Base-by-base conservation (phyloP, 2,329 filamentous ascomycete genomes). In the Pseudogymnoascus sp. region DNA sequence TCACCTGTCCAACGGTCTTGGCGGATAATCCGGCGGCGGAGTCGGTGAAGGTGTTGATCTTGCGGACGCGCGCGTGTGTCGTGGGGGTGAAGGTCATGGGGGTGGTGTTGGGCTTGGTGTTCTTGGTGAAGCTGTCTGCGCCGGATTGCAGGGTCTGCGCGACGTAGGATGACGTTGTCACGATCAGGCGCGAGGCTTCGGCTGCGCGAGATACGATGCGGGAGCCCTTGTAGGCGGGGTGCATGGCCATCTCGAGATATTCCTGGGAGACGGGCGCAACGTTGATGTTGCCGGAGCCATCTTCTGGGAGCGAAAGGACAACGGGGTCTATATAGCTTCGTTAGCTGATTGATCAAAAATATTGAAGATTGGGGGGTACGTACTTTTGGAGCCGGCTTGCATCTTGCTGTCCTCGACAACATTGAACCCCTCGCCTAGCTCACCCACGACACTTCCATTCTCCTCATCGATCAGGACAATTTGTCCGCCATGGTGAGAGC, bases 381-480 rank as follows among this genome's bases (percentile, higher is more conserved):
- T 78, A 96, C 91, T 89, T 81, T 99, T 97, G 4, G 89, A 93
- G n/a, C 94, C 94, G 14, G 88, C 86, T 71, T 88, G 85, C 64
- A 99, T 80, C 58, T 80, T 81, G 28, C 83, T 79, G 65, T 92
- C 84, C 70, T 97, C 91, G 14, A 93, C 79, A 16, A 96, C 82
- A 65, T 91, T 79, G 69, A 90, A 93, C 16, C 87, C 88, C 62
- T 93, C 88, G 62, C 88, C 85, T 64, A 99, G 78, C 76, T 99
- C 93, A 50, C 94, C 94, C 28, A 99, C 89, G 7, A 99, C 89
- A 68, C 90, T 95, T 59, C 94, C 94, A 74, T 99, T 89, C 72
- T 97, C 93, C 74, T 99, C 94, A 70, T 99, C 91, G 14, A 99
- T 80, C 8, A 99, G 81, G 4, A 99, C 93, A 67, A 97, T 93